Evolutionary conservation across 129 eudicot species (phyloP).

Genomic region (Dittrichia graveolens): DNA sequence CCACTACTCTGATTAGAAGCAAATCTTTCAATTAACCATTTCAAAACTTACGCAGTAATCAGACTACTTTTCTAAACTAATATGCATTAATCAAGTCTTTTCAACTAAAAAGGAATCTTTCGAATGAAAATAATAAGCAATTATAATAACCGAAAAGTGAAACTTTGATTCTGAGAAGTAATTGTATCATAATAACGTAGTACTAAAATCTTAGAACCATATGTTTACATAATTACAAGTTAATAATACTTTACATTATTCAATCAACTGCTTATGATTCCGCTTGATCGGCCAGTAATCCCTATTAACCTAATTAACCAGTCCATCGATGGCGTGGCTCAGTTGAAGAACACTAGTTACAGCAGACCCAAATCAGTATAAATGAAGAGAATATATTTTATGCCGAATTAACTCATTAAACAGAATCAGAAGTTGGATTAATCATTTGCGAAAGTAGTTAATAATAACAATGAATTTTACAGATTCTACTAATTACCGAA

Average conservation of each 20-base stretch:
- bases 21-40: not conserved
- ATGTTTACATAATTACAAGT: not conserved
- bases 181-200: not conserved
- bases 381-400: not conserved
- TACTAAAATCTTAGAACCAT: not conserved
- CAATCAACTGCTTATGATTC: not conserved
- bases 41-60: not conserved
- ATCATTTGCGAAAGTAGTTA: not conserved
- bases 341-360: slow-evolving; percentile 1
- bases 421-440: not conserved
- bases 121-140: not conserved
- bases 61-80: not conserved
- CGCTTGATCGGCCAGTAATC: slow-evolving; percentile 20
- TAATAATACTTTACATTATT: not conserved
- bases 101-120: not conserved
- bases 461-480: not conserved
- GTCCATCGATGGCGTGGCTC: not conserved
- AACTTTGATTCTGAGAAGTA: slow-evolving; percentile 6
- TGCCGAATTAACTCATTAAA: not conserved
- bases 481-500: not conserved
- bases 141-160: not conserved
- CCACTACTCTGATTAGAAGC: not conserved
- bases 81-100: not conserved
- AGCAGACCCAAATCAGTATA: not conserved
- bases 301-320: not conserved